Conservation (phyloP, 2,329 filamentous ascomycete genomes). For the Stachybotrys chlorohalonatus region DNA sequence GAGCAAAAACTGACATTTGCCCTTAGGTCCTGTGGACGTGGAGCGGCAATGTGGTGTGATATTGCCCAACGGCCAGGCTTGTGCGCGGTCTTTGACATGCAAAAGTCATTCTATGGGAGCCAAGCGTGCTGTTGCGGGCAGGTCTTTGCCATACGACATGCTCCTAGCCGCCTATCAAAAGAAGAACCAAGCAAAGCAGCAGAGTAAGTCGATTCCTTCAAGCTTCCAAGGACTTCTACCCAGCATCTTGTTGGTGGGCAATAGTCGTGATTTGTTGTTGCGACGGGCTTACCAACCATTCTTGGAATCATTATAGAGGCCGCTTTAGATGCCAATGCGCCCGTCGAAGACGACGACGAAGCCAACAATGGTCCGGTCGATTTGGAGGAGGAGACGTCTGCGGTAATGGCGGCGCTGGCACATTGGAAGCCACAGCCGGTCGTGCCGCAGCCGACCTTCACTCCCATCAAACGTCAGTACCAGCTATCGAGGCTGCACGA, state of each 20-base stretch:
- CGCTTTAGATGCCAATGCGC: constrained; percentile 88
- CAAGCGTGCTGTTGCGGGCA: constrained; percentile 78
- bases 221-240: neutral
- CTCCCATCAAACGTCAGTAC: constrained; percentile 54
- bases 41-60: constrained; percentile 88
- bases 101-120: constrained; percentile 95
- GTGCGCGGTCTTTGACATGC: constrained; percentile 82
- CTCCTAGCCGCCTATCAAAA: constrained; percentile 82
- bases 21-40: constrained; percentile 73
- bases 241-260: constrained; percentile 3
- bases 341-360: constrained; percentile 77
- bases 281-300: constrained; percentile 5
- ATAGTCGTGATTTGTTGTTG: neutral
- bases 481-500: constrained; percentile 54
- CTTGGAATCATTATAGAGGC: constrained; percentile 52
- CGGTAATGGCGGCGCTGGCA: constrained; percentile 74
- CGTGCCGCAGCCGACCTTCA: constrained; percentile 54
- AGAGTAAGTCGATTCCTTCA: constrained; percentile 55
- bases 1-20: constrained; percentile 6
- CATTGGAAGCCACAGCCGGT: constrained; percentile 73
- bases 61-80: constrained; percentile 76
- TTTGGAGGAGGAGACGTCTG: constrained; percentile 86
- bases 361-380: constrained; percentile 74
- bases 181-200: constrained; percentile 97
- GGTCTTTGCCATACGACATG: constrained; percentile 88